Evolutionary conservation across 345 rosid species (phyloP).

Genomic region (Brassica juncea): DNA sequence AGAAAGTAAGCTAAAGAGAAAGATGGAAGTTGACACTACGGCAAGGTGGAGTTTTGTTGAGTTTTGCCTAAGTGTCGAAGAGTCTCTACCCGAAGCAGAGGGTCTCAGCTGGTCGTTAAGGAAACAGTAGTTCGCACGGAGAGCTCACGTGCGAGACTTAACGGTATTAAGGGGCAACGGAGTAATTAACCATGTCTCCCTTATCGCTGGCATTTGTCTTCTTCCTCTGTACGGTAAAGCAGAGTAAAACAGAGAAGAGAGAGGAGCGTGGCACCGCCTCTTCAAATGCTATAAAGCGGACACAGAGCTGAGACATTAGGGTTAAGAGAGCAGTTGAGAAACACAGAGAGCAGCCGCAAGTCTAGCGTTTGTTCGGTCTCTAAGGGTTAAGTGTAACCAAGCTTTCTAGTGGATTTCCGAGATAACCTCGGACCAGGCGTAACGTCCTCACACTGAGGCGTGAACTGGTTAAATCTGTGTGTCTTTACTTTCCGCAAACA

Average conservation of each 20-base stretch:
- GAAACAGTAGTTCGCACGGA: background rate
- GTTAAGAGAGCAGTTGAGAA: background rate
- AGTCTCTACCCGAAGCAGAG: background rate
- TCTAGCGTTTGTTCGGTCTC: too few relatives aligned
- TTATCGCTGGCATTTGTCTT: background rate
- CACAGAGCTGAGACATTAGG: background rate
- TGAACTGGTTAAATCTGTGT: background rate
- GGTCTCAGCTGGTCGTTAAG: background rate
- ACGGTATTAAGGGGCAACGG: background rate
- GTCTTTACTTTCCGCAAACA: background rate
- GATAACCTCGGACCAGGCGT: background rate
- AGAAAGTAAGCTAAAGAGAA: background rate
- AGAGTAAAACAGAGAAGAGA: background rate
- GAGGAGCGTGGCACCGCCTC: background rate
- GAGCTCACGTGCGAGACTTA: background rate
- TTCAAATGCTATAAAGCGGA: background rate
- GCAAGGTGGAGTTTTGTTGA: background rate
- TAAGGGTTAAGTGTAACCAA: background rate
- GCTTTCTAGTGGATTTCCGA: background rate
- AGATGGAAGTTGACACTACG: background rate
- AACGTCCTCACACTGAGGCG: background rate
- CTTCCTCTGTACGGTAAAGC: background rate
- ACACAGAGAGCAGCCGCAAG: background rate
- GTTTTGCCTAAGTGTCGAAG: background rate
- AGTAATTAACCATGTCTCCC: background rate